Evolutionary conservation across 257 asterid genomes (phyloP), one percentile per base, ranked within the genome.

Genomic region (Fraxinus pennsylvanica): DNA sequence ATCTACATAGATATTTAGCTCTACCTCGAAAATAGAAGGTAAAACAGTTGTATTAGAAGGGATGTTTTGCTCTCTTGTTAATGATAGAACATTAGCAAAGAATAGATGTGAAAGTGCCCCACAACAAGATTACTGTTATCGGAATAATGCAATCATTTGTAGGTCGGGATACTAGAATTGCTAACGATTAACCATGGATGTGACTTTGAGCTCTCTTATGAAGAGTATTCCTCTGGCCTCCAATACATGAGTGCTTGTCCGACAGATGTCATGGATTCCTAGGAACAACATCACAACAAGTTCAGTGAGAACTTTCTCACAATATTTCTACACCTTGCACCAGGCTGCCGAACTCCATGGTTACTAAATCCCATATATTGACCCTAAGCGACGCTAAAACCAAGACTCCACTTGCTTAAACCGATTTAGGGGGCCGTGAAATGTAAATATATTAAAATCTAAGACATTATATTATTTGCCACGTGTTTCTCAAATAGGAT

Each of bases 171-270:
- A 71, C n/a, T 61, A 43, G 71, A 75, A 74, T 72, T 32, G 21
- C 68, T 4, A 67, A 12, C 35, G 45, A 30, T 21, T n/a, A 13
- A 41, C 36, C 30, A 63, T 71, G 75, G 29, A 52, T 81, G 67
- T 38, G 50, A 73, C 71, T 32, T 72, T 35, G 72, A 65, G 74
- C 79, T 68, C 61, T 63, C 36, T 22, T 25, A 63, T 22, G 13
- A 61, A 22, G 2, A 19, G 29, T 22, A 59, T 21, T 4, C 33
- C 69, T 63, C 35, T 22, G 57, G 17, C 5, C 35, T 63, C 69
- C 35, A 63, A 63, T 63, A 25, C 32, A 63, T 6, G 3, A 13
- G 29, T 63, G 35, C 14, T 63, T 63, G 19, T 22, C 36, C 69
- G 25, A 63, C 19, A 12, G 69, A 63, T 63, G 69, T 12, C 35